phyloP scores from a whole-genome alignment of 208 protist species.

The Sergeia podlipaevii region DNA sequence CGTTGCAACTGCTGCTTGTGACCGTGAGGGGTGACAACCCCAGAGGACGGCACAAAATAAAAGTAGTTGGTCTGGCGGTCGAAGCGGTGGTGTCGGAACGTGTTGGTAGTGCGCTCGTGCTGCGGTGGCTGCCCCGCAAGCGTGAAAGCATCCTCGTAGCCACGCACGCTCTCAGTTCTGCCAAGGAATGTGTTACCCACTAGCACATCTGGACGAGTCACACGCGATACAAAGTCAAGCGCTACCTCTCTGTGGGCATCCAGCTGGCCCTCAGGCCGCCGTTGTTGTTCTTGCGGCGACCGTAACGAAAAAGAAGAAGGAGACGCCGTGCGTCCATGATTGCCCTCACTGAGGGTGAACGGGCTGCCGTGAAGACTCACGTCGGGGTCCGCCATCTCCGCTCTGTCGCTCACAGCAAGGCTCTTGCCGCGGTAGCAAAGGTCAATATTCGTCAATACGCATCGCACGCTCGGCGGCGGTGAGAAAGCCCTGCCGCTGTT shows the following conservation, averaged over 20 bases:
- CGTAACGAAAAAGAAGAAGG: slow-evolving; percentile 4
- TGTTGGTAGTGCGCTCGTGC: slow-evolving; percentile 77
- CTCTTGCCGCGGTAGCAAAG: slow-evolving; percentile 84
- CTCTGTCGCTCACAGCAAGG: slow-evolving; percentile 30
- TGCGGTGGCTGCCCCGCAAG: slow-evolving; percentile 49
- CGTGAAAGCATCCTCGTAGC: slow-evolving; percentile 68
- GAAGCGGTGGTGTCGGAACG: slow-evolving; percentile 34
- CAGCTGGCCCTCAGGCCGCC: slow-evolving; percentile 21
- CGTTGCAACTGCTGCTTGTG: not conserved
- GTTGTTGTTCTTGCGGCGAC: slow-evolving; percentile 1
- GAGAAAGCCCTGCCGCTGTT: not conserved
- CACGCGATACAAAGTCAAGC: slow-evolving; percentile 50
- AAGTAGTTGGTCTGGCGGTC: slow-evolving; percentile 63
- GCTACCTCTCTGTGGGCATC: slow-evolving; percentile 59
- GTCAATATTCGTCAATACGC: slow-evolving; percentile 56
- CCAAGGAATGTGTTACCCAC: slow-evolving; percentile 65
- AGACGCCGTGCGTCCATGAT: slow-evolving; percentile 7
- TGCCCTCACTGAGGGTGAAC: slow-evolving; percentile 31
- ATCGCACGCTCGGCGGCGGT: slow-evolving; percentile 1
- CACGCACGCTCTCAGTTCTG: slow-evolving; percentile 28
- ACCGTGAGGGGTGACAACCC: not conserved
- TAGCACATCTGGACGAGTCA: slow-evolving; percentile 53
- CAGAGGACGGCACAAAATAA: slow-evolving; percentile 60
- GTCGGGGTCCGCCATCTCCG: slow-evolving; percentile 26
- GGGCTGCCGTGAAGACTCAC: slow-evolving; percentile 69